Conservation (phyloP, 2,329 filamentous ascomycete genomes). For the Trichoderma sp. region DNA sequence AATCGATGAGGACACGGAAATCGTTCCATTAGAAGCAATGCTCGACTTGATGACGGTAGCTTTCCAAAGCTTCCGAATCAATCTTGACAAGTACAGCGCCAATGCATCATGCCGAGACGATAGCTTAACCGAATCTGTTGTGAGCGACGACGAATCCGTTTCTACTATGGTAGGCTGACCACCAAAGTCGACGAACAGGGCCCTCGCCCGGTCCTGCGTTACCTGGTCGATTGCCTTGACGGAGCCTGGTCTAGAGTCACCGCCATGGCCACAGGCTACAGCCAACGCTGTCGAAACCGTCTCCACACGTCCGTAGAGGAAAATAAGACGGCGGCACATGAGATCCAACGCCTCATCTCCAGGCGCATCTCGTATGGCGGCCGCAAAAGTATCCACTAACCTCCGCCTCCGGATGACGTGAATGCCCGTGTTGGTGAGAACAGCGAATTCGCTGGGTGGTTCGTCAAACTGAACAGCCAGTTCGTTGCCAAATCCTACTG, state of each 20-base stretch:
- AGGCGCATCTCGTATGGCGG: conserved; percentile 68
- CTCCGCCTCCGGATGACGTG: conserved; percentile 80
- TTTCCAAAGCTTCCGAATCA: conserved; percentile 89
- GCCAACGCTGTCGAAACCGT: conserved; percentile 87
- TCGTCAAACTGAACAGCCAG: conserved; percentile 93
- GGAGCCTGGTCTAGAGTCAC: conserved; percentile 68
- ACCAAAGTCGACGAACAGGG: conserved; percentile 88
- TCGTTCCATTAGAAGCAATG: conserved; percentile 52
- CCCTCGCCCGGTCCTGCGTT: conserved; percentile 78
- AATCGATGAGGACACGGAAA: conserved; percentile 66
- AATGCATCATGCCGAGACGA: conserved; percentile 88
- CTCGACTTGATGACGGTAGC: conserved; percentile 63
- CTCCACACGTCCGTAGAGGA: conserved; percentile 82
- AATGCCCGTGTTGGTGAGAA: conserved; percentile 87
- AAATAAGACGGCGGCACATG: conserved; percentile 79
- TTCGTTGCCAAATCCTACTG: conserved; percentile 88
- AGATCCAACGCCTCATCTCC: conserved; percentile 78
- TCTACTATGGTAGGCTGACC: conserved; percentile 83
- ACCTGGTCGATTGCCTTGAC: conserved; percentile 77
- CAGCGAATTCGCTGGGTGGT: conserved; percentile 75
- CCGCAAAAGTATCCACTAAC: conserved; percentile 88
- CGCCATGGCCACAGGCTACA: conserved; percentile 90
- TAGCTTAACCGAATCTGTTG: conserved; percentile 77
- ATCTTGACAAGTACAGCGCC: conserved; percentile 78
- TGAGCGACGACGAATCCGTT: conserved; percentile 65